Evolutionary conservation across 345 rosid genomes (phyloP), one percentile per base, ranked within the genome.

Genomic region (Combretum micranthum): DNA sequence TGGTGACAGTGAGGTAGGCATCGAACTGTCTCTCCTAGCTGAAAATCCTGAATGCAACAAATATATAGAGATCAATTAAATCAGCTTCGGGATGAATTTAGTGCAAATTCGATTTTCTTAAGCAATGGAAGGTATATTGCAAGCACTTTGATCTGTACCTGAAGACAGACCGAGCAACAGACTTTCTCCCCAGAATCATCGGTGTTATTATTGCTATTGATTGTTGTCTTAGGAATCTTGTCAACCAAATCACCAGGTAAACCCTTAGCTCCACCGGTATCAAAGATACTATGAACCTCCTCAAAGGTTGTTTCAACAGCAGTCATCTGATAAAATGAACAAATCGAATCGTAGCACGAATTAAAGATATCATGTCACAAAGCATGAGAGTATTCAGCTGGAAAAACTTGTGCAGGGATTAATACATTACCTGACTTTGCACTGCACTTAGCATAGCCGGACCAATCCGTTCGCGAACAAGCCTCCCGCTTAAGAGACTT

Each of bases 361-460:
- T 7, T 32, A 32, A 32, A 1, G 5, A 4, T 11, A 32, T 9
- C 9, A 32, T 32, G 39, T 32, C 39, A 11, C 39, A 11, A 32
- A 32, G 39, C 39, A 32, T 32, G 10, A 32, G 10, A 32, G 39
- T 32, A 4, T 32, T 32, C 39, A 32, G 39, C 39, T 32, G 39
- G 5, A 32, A 32, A 32, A 32, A 4, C 10, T n/a, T 32, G 39
- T 32, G 39, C 26, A 25, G 39, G 39, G 13, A 10, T 20, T 20
- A 1, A 54, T 9, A 60, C 60, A 45, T 37, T 78, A 94, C 99
- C 96, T 94, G 97, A 73, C 97, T 94, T 70, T 94, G 99, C 53
- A 94, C 99, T 0, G 99, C 99, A 68, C 96, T 94, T 56, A 94
- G 69, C 99, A 94, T 94, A 0, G 99, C 99, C 2, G 99, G 99